Conservation (phyloP, 352 stramenopile species). For the Globisporangium splendens region DNA sequence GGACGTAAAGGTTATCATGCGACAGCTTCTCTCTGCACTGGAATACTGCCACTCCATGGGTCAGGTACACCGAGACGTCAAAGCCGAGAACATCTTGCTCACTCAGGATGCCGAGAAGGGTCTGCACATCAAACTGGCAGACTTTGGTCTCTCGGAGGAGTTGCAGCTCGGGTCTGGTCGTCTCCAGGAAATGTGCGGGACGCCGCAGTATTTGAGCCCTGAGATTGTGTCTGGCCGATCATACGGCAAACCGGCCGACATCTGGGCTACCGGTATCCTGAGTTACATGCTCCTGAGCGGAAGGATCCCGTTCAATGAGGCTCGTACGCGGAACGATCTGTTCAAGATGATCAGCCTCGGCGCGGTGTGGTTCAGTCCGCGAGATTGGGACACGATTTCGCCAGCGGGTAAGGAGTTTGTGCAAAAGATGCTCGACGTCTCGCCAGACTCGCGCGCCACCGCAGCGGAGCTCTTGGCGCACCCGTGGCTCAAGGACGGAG, state of each 20-base stretch:
- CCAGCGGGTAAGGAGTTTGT: constrained; percentile 85
- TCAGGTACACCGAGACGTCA: constrained; percentile 89
- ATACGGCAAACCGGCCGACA: constrained; percentile 92
- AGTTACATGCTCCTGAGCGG: constrained; percentile 89
- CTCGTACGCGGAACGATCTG: constrained; percentile 44
- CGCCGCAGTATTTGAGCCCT: constrained; percentile 94
- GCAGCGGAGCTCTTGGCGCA: constrained; percentile 52
- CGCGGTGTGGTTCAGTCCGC: constrained; percentile 89
- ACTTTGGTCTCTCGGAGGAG: constrained; percentile 90
- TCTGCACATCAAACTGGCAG: constrained; percentile 82
- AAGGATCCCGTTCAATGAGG: constrained; percentile 51
- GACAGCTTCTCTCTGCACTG: constrained; percentile 70
- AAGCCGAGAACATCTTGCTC: constrained; percentile 87
- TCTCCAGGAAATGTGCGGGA: constrained; percentile 93
- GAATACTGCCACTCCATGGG: constrained; percentile 85
- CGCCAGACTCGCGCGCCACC: constrained; percentile 63
- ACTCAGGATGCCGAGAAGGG: constrained; percentile 54
- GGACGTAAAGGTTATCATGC: constrained; percentile 67
- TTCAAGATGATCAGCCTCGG: constrained; percentile 87
- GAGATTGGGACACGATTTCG: constrained; percentile 83
- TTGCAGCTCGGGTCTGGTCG: constrained; percentile 84
- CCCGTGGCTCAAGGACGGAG: constrained; percentile 36
- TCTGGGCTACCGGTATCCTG: constrained; percentile 95
- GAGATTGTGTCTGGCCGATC: constrained; percentile 91
- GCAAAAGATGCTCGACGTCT: constrained; percentile 81